These are phyloP conservation scores for Yamadazyma takamatsuzukensis DNA, from an alignment of 805 yeast species.

Conservation along the genomic window DNA sequence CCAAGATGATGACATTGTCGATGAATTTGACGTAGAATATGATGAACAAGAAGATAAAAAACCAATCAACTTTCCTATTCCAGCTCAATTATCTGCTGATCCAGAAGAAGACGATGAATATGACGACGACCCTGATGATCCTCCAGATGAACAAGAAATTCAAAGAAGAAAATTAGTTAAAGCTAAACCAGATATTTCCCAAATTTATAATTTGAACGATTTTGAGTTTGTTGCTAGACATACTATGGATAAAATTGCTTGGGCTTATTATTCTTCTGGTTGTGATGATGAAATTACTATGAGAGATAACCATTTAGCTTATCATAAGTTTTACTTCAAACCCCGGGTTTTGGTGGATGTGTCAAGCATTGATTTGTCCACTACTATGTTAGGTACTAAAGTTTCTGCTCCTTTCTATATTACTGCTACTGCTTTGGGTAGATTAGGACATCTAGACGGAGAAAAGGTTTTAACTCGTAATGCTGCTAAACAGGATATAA, in stretches of 20 bases:
- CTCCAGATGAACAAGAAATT: slow-evolving; percentile 23
- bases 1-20: slow-evolving; percentile 17
- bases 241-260: slow-evolving; percentile 69
- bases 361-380: slow-evolving; percentile 60
- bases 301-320: slow-evolving; percentile 89
- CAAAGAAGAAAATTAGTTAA: slow-evolving; percentile 21
- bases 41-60: slow-evolving; percentile 36
- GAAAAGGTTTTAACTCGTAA: slow-evolving; percentile 82
- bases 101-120: slow-evolving; percentile 32
- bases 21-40: slow-evolving; percentile 38
- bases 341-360: slow-evolving; percentile 85
- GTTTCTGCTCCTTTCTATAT: slow-evolving; percentile 79
- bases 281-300: slow-evolving; percentile 89
- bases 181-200: slow-evolving; percentile 64
- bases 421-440: slow-evolving; percentile 90
- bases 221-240: slow-evolving; percentile 84
- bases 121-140: slow-evolving; percentile 36
- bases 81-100: slow-evolving; percentile 6
- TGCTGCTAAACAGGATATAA: slow-evolving; percentile 63
- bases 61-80: slow-evolving; percentile 18
- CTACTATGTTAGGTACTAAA: slow-evolving; percentile 71
- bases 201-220: slow-evolving; percentile 75
- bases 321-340: slow-evolving; percentile 81
- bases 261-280: slow-evolving; percentile 92
- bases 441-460: slow-evolving; percentile 90